phyloP scores from a whole-genome alignment of 805 yeast genomes.

The Hanseniaspora valbyensis region DNA sequence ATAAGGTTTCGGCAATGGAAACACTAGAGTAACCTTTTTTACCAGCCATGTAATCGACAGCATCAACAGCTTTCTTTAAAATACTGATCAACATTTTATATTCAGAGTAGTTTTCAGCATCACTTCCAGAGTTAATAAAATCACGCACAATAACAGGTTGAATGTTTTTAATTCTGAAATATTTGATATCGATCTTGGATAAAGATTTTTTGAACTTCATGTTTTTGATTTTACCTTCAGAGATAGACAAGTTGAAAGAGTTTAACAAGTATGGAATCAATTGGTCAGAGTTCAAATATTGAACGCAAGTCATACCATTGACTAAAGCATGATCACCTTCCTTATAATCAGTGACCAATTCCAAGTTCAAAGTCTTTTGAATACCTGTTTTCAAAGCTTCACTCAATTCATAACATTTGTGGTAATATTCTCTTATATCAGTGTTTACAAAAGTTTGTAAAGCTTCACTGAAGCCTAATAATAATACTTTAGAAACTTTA shows the following conservation, averaged over 20 bases:
- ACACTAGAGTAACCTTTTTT: slow-evolving; percentile 15
- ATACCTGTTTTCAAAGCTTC: slow-evolving; percentile 8
- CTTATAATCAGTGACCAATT: slow-evolving; percentile 11
- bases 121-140: background rate
- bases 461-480: slow-evolving; percentile 93
- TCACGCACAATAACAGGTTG: slow-evolving; percentile 15
- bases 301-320: slow-evolving; percentile 14
- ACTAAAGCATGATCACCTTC: slow-evolving; percentile 8
- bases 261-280: slow-evolving; percentile 10
- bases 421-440: slow-evolving; percentile 66
- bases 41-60: slow-evolving; percentile 14
- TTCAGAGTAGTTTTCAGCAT: slow-evolving; percentile 5
- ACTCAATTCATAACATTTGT: slow-evolving; percentile 48
- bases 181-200: slow-evolving; percentile 14
- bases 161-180: slow-evolving; percentile 15
- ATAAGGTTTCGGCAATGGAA: slow-evolving; percentile 13
- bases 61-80: slow-evolving; percentile 12
- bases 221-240: slow-evolving; percentile 12
- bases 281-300: slow-evolving; percentile 6
- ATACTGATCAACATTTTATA: slow-evolving; percentile 10
- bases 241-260: slow-evolving; percentile 11
- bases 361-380: slow-evolving; percentile 4
- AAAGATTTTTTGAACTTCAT: slow-evolving; percentile 14
- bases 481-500: slow-evolving; percentile 20
- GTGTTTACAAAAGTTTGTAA: slow-evolving; percentile 70